Percentiles rank a stretch among this genome's conserved stretches.
Evolutionary conservation across 805 yeast species (phyloP).

Genomic region (Candida germanica): DNA sequence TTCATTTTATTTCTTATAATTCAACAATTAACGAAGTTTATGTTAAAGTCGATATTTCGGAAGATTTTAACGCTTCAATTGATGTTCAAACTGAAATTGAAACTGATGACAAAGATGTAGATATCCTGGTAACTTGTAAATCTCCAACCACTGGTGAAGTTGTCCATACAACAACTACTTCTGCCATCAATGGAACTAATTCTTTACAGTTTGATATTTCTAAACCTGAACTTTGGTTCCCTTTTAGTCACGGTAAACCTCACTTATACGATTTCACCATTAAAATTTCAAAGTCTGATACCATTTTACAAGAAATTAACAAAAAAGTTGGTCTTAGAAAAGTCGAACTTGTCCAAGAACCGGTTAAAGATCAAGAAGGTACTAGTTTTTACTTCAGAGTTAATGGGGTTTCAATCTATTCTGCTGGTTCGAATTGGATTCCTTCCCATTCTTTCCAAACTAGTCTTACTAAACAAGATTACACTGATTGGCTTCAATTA

Average conservation of each 20-base stretch:
- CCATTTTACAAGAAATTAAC: constrained; percentile 8
- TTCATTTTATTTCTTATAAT: constrained; percentile 23
- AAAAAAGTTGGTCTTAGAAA: constrained; percentile 39
- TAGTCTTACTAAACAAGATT: constrained; percentile 29
- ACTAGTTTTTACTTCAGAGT: constrained; percentile 42
- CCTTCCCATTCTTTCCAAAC: constrained; percentile 44
- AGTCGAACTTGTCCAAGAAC: constrained; percentile 38
- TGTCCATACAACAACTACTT: not conserved
- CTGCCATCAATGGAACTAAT: constrained; percentile 5
- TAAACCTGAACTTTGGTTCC: constrained; percentile 41
- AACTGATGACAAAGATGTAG: constrained; percentile 5
- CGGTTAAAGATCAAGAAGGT: constrained; percentile 27
- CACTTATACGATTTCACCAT: constrained; percentile 26
- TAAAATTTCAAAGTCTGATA: constrained; percentile 1
- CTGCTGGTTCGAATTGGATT: constrained; percentile 47
- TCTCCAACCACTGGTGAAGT: constrained; percentile 14
- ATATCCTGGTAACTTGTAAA: constrained; percentile 3
- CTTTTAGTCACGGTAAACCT: constrained; percentile 36
- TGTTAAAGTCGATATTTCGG: constrained; percentile 14
- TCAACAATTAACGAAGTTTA: constrained; percentile 16
- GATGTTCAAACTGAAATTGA: constrained; percentile 11
- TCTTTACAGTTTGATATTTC: constrained; percentile 14
- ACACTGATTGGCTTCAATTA: constrained; percentile 32
- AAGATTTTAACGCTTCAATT: constrained; percentile 9
- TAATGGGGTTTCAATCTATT: constrained; percentile 37